These are phyloP conservation scores for Colletotrichum paranaense DNA, from an alignment of 2,329 filamentous ascomycete genomes.

Conservation along the genomic window DNA sequence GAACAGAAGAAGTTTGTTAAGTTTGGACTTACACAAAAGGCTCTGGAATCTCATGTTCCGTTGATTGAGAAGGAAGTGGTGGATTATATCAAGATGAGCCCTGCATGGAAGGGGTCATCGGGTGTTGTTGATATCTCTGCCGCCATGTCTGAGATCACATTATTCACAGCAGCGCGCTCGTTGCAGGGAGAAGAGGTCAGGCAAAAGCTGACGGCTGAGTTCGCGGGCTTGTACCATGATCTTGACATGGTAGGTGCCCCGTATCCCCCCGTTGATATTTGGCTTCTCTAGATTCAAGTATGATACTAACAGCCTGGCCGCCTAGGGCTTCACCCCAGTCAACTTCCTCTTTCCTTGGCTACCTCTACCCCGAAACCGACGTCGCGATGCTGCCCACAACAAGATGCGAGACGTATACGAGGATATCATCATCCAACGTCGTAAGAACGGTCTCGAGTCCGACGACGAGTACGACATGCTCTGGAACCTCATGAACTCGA, in stretches of 20 bases:
- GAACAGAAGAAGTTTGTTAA: slow-evolving; percentile 90
- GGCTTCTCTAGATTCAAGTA: no score
- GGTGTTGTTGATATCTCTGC: background rate
- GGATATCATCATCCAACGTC: background rate
- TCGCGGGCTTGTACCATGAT: slow-evolving; percentile 83
- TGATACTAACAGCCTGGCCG: no score
- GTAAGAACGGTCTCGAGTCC: background rate
- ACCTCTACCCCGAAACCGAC: background rate
- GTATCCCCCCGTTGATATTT: no score
- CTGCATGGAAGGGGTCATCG: background rate
- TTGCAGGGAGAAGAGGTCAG: slow-evolving; percentile 83
- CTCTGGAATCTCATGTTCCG: slow-evolving; percentile 74
- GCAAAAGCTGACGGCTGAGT: slow-evolving; percentile 75
- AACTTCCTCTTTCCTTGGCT: background rate
- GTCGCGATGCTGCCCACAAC: background rate
- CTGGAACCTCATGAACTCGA: background rate
- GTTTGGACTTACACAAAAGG: slow-evolving; percentile 73
- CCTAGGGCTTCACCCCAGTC: slow-evolving; percentile 53
- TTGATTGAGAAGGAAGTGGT: slow-evolving; percentile 78
- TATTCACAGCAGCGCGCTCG: slow-evolving; percentile 82
- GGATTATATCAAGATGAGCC: background rate
- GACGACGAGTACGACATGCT: background rate
- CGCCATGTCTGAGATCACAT: slow-evolving; percentile 78
- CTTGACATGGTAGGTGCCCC: slow-evolving; percentile 71
- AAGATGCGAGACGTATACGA: background rate